Evolutionary conservation across 306 rosid species (phyloP), one percentile per base, ranked within the genome.

Genomic region (Nissolia schottii): DNA sequence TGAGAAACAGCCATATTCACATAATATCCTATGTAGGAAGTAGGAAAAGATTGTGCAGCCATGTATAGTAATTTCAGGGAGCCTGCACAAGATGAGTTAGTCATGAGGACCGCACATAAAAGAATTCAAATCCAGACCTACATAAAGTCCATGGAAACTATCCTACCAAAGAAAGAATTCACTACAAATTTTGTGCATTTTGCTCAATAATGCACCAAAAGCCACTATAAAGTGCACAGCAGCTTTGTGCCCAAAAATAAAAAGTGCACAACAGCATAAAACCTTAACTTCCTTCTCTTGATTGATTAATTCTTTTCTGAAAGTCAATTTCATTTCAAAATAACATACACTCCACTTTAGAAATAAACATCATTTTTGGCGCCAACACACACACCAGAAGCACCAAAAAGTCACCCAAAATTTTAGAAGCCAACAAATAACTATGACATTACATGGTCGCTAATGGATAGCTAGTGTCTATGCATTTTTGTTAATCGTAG

Each of bases 301-400:
- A 49, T 13, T 24, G 37, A 48, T n/a, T 6, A 49, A 46, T 27
- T 50, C 31, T 67, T 40, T 35, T 29, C 10, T 3, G 40, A 34
- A 75, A 23, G 35, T 20, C 53, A 49, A 23, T 13, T n/a, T 57
- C 34, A 8, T 56, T 59, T 64, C 18, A 43, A 31, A n/a, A 29
- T 28, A 80, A 64, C 63, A 64, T 14, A 28, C 12, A 55, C 65
- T 70, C 37, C 25, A 48, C 50, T 54, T 5, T 45, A 48, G 54
- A 50, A 68, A 43, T 11, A 64, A 53, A 53, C 40, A 11, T 9
- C 35, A 16, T 55, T 34, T 31, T 64, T n/a, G 56, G 59, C 1
- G 38, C 56, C 69, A 71, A 8, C 6, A 64, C 34, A 63, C 56
- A 54, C 65, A 20, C 53, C 71, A 65, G 73, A 55, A 65, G 62